These are phyloP conservation scores for Penicillium sp. DNA, from an alignment of 2,329 filamentous ascomycete species.

Conservation along the genomic window DNA sequence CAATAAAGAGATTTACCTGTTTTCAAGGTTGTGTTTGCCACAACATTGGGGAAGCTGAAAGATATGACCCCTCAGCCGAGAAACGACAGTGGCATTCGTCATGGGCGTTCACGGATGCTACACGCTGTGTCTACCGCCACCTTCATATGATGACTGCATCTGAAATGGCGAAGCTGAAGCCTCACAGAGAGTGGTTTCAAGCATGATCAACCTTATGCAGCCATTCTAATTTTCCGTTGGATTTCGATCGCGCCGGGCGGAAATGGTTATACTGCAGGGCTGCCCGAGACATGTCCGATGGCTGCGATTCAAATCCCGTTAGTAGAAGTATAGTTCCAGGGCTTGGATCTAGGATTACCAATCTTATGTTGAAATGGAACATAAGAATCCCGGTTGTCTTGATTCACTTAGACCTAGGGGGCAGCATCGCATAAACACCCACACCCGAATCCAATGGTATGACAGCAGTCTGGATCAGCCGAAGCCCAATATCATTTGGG, in stretches of 20 bases:
- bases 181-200: not conserved
- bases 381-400: no score
- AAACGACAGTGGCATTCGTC: not conserved
- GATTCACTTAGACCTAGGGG: no score
- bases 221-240: not conserved
- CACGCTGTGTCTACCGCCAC: not conserved
- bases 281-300: slow-evolving; percentile 9
- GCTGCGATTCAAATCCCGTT: slow-evolving; percentile 16
- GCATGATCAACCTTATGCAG: not conserved
- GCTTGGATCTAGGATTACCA: not conserved
- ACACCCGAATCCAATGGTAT: not conserved
- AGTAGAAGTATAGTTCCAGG: not conserved
- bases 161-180: not conserved
- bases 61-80: not conserved
- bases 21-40: not conserved
- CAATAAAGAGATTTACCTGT: not conserved
- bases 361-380: not conserved
- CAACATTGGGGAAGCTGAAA: not conserved
- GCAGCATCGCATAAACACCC: no score
- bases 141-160: not conserved
- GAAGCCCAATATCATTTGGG: not conserved
- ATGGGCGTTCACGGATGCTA: not conserved
- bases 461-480: not conserved
- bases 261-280: slow-evolving; percentile 13
- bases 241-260: slow-evolving; percentile 9